Evolutionary conservation across 2,329 filamentous ascomycete genomes (phyloP), one percentile per base, ranked within the genome.

Genomic region (Colletotrichum falcatum): DNA sequence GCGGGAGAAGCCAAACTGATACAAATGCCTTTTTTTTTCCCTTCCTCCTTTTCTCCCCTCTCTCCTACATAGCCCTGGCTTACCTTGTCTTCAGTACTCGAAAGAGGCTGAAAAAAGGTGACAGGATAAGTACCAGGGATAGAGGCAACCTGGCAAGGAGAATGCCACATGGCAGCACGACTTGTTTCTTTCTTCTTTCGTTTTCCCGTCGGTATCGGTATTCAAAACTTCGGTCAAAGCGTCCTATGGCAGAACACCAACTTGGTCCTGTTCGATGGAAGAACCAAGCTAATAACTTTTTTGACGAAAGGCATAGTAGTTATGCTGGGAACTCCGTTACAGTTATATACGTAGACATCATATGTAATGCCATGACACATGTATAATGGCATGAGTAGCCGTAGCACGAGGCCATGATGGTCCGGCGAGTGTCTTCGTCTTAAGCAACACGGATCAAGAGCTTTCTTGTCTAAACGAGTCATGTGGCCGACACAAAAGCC

Each of bases 1-100:
- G 3, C 9, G 8, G 11, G 7, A n/a, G 4, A 5, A 4, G 3
- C 8, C 3, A n/a, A 9, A 1, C 1, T 2, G 2, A n/a, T n/a
- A 44, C 7, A 8, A 44, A 11, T 11, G 2, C 4, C 11, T 8
- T 9, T n/a, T 44, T 5, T 3, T n/a, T 14, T n/a, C n/a, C n/a
- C n/a, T n/a, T n/a, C n/a, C n/a, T n/a, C n/a, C n/a, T n/a, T n/a
- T n/a, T n/a, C n/a, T n/a, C n/a, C n/a, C n/a, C n/a, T n/a, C n/a
- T n/a, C n/a, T 44, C 4, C 7, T n/a, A 44, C 42, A 9, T 44
- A 20, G 12, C 20, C 42, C 9, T 3, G 20, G 18, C 42, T 14
- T 44, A 20, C 42, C 18, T 44, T 11, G 8, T 44, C 42, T 20
- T 5, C n/a, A 44, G 20, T 9, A 11, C 20, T 44, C 42, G 2